Evolutionary conservation across 176 grass and related monocot genomes (phyloP).

Genomic region (Oryza rufipogon): DNA sequence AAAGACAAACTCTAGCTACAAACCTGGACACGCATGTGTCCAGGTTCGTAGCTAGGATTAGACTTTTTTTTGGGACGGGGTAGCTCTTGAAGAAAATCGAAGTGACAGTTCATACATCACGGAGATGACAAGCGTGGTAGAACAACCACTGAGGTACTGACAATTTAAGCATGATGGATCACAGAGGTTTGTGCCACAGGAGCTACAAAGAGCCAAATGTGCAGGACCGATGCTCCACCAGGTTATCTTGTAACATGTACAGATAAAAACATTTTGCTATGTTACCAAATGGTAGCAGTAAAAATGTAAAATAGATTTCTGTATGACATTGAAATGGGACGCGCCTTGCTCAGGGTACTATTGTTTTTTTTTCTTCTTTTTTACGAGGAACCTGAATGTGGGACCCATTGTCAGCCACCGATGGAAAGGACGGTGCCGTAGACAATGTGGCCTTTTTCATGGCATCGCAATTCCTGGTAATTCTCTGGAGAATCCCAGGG

Average conservation of each 20-base stretch:
- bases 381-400: background rate
- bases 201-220: background rate
- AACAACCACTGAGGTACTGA: background rate
- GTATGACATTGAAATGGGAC: background rate
- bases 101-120: background rate
- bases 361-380: no score
- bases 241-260: background rate
- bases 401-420: background rate
- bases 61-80: no score
- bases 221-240: background rate
- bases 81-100: background rate
- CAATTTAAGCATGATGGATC: background rate
- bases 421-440: background rate
- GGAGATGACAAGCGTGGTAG: background rate
- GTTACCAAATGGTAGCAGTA: background rate
- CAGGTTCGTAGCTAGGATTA: no score
- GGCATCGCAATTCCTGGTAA: background rate
- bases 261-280: background rate
- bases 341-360: no score
- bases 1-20: no score
- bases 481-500: background rate
- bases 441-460: background rate
- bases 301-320: background rate
- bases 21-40: no score
- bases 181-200: background rate